Conservation (phyloP, 768 basidiomycete species). For the Plicaturopsis crispa region DNA sequence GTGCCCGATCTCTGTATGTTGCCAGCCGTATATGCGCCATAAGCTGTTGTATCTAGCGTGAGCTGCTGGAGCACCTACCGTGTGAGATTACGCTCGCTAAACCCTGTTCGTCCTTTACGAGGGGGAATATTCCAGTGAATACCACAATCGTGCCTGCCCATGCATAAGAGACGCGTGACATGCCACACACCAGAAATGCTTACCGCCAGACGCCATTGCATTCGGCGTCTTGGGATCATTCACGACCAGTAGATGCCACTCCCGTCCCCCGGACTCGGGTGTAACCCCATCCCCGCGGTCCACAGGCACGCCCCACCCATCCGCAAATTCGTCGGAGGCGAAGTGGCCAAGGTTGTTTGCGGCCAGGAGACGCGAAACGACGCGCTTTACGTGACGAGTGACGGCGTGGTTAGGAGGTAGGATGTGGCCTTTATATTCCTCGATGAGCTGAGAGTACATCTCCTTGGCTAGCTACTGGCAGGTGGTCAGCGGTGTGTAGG, state of each 20-base stretch:
- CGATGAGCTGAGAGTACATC: conserved; percentile 32
- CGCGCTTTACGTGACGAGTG: conserved; percentile 57
- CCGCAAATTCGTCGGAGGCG: conserved; percentile 19
- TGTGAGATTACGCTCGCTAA: conserved; percentile 82
- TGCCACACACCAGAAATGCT: conserved; percentile 3
- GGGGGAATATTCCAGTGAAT: conserved; percentile 81
- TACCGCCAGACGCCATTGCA: conserved; percentile 71
- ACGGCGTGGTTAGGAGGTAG: conserved; percentile 64
- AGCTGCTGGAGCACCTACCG: no score
- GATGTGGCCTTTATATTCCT: conserved; percentile 43
- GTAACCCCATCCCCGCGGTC: conserved; percentile 15
- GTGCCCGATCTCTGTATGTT: conserved; percentile 66
- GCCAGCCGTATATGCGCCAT: no score
- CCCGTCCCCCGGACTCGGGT: conserved; percentile 16
- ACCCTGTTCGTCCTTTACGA: conserved; percentile 72
- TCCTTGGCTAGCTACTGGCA: conserved; percentile 43
- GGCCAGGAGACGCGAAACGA: conserved; percentile 63
- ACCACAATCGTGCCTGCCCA: conserved; percentile 67
- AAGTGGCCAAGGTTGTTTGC: conserved; percentile 68
- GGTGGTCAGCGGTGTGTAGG: no score
- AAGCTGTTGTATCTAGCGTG: no score
- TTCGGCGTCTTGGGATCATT: conserved; percentile 65
- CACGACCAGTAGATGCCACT: conserved; percentile 75
- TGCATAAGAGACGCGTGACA: no score
- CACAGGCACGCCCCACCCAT: conserved; percentile 26